phyloP scores from a whole-genome alignment of 495 filamentous ascomycete genomes.

The Tuber aestivum region DNA sequence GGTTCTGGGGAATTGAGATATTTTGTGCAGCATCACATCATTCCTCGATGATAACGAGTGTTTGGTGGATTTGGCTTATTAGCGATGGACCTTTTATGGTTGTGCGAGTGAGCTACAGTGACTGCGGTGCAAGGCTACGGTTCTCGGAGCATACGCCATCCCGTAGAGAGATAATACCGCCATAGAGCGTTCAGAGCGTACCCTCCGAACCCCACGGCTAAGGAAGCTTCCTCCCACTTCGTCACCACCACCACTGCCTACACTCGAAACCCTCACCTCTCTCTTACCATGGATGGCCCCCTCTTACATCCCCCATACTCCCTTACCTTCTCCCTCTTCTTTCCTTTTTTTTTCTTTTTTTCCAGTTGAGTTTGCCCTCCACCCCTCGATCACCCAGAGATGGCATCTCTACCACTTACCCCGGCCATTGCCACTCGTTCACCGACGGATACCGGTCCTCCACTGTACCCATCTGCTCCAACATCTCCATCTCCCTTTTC shows the following conservation, averaged over 20 bases:
- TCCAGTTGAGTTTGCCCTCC: not conserved
- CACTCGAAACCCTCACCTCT: not conserved
- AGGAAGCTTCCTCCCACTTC: not conserved
- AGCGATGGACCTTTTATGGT: not conserved
- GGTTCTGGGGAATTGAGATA: not conserved
- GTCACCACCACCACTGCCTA: not conserved
- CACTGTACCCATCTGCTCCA: not conserved
- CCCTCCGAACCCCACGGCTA: not conserved
- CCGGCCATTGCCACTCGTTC: not conserved
- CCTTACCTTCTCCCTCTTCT: not conserved
- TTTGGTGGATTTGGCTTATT: not conserved
- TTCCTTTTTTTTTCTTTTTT: not conserved
- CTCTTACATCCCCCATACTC: not conserved
- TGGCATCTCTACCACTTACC: conserved; percentile 1
- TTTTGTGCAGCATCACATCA: not conserved
- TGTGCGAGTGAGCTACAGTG: not conserved
- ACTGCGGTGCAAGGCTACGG: not conserved
- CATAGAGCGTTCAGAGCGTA: not conserved
- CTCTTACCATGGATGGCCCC: not conserved
- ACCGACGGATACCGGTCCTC: not conserved
- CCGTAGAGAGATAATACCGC: not conserved
- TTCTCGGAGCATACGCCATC: not conserved
- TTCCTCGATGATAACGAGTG: not conserved
- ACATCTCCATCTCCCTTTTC: not conserved
- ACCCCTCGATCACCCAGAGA: not conserved